Evolutionary conservation across 305 asterid genomes (phyloP), one percentile per base, ranked within the genome.

Genomic region (Fraxinus greggii): DNA sequence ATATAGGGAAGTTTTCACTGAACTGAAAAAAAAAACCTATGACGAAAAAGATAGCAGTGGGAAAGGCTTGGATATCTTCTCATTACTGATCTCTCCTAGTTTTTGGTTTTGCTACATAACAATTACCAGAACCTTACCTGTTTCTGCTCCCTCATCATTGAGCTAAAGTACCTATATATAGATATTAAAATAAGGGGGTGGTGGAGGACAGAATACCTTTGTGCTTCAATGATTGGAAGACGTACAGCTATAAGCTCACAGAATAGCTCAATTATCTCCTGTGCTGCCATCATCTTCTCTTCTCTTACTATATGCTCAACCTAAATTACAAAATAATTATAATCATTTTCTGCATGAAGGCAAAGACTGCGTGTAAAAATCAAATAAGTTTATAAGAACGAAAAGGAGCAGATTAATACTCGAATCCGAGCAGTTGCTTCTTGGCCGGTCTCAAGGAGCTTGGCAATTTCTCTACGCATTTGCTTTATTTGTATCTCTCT

Each of bases 241-340:
- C 99, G 96, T 75, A 92, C 99, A 33, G 87, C 83, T 65, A 94
- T 90, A 83, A 97, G 97, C 93, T 97, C 99, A 2, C 91, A 90
- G 78, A 92, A 97, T 56, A 94, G 92, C 90, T 97, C 99, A 87
- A 94, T 83, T 72, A 97, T 94, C 89, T 94, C 99, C 89, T 97
- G 99, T 28, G 99, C 99, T 21, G 98, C 98, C 93, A 91, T 88
- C 99, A 97, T 97, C 89, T 92, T 97, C 94, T 97, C 99, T 83
- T 97, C 99, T 87, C 99, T 87, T 75, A 97, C 88, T 33, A 97
- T 93, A 86, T 97, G 98, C 89, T 97, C 99, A 4, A 97, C 98
- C 99, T 97, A 82, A 78, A 85, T 77, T 70, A 80, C 35, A 61
- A 63, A 69, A 80, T 26, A 72, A 75, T 70, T 61, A 63, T 45